Percentiles rank a stretch among this genome's conserved stretches.
Conservation (phyloP, 1,139 yeast species). For the Pichia sp. region DNA sequence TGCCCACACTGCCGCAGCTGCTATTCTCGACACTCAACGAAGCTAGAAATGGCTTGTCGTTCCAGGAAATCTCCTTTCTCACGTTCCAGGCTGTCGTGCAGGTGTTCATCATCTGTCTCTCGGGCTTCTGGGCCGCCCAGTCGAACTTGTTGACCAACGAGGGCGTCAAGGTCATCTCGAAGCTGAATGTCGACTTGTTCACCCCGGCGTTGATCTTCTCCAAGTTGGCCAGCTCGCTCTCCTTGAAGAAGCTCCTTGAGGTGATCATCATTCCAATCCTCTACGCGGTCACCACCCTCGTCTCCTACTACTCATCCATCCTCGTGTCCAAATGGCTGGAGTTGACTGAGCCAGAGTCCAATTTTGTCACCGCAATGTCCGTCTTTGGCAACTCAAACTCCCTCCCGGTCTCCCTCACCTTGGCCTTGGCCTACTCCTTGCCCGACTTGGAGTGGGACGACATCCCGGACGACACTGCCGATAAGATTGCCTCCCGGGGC, state of each 20-base stretch:
- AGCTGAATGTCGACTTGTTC: constrained; percentile 71
- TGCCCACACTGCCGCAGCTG: constrained; percentile 8
- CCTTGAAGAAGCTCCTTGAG: constrained; percentile 63
- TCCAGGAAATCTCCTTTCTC: constrained; percentile 50
- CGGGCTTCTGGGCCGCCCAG: constrained; percentile 68
- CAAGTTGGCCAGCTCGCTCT: constrained; percentile 71
- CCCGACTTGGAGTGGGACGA: constrained; percentile 77
- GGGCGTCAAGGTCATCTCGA: constrained; percentile 64
- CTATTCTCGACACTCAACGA: constrained; percentile 9
- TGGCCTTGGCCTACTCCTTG: constrained; percentile 65
- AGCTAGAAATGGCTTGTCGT: constrained; percentile 17
- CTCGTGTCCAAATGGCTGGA: constrained; percentile 44
- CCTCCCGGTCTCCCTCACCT: constrained; percentile 71
- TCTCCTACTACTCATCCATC: constrained; percentile 55
- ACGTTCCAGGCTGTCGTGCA: constrained; percentile 78
- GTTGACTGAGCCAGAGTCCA: constrained; percentile 61
- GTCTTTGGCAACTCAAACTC: constrained; percentile 83
- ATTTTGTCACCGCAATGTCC: constrained; percentile 85
- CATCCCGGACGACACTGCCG: constrained; percentile 58
- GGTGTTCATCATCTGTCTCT: constrained; percentile 66
- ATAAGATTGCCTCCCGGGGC: constrained; percentile 76
- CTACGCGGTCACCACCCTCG: constrained; percentile 59
- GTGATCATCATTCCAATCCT: constrained; percentile 71
- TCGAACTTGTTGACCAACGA: constrained; percentile 53
- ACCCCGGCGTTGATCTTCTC: constrained; percentile 82